Conservation (phyloP, 176 grass and related monocot species). For the Oryza nivara region DNA sequence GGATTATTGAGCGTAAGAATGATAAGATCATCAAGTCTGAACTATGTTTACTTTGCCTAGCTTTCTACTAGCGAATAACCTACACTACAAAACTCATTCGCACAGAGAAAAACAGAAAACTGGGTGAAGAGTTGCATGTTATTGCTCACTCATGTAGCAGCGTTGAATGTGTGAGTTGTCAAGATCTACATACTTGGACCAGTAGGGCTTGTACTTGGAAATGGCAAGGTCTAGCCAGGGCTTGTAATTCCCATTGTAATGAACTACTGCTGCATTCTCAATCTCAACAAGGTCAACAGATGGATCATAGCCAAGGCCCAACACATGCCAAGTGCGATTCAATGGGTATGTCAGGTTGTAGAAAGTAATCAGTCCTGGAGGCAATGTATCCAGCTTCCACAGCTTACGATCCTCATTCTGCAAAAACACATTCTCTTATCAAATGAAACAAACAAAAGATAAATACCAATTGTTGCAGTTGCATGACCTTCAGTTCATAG, state of each 20-base stretch:
- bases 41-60: slow-evolving; percentile 39
- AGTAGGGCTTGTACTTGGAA: slow-evolving; percentile 85
- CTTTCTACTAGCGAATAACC: slow-evolving; percentile 9
- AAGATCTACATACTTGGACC: slow-evolving; percentile 85
- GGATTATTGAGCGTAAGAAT: neutral
- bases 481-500: neutral
- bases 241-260: slow-evolving; percentile 99
- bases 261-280: slow-evolving; percentile 77
- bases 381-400: slow-evolving; percentile 92
- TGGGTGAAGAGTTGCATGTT: slow-evolving; percentile 16
- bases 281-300: slow-evolving; percentile 71
- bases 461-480: neutral
- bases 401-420: slow-evolving; percentile 92
- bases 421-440: slow-evolving; percentile 36
- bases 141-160: slow-evolving; percentile 68
- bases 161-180: slow-evolving; percentile 57
- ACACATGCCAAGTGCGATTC: slow-evolving; percentile 86
- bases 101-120: neutral
- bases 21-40: slow-evolving; percentile 16
- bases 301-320: slow-evolving; percentile 97
- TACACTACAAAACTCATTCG: neutral
- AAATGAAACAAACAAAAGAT: slow-evolving; percentile 26
- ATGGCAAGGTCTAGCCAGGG: slow-evolving; percentile 97
- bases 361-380: slow-evolving; percentile 93
- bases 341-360: slow-evolving; percentile 94